Evolutionary conservation across 2,329 filamentous ascomycete genomes (phyloP), one percentile per base, ranked within the genome.

Genomic region (Penicillium sp.): DNA sequence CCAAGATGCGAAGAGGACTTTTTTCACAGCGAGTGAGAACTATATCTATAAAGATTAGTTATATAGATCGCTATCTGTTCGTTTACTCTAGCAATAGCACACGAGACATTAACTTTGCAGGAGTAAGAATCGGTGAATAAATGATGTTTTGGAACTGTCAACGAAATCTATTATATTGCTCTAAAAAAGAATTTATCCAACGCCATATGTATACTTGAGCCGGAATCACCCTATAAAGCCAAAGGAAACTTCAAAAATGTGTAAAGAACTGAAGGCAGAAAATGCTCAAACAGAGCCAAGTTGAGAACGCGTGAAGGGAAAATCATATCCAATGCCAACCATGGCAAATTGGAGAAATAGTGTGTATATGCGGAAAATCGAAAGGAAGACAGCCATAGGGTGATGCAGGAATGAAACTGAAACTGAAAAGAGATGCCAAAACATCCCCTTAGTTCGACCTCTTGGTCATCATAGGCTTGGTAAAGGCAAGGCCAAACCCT

Each of bases 401-500:
- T 28, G 39, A 43, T 28, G 13, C 9, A 3, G 37, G 7, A 43
- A 43, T 5, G 19, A 19, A 11, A 26, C 5, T 43, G n/a, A 43
- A 43, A 28, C n/a, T 23, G 5, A 28, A 28, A 9, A 23, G 14
- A 18, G 39, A 28, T 10, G 5, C n/a, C 8, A 14, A 11, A 14
- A 4, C 8, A 43, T 43, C 26, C 19, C 28, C 11, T 53, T 33
- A 48, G 14, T 48, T 33, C n/a, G 37, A 21, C 23, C 36, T 24
- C 42, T 53, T 53, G 36, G 56, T 54, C 36, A 59, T 50, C 19
- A 56, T 56, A 10, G 54, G 42, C 39, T 62, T 60, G 31, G 45
- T 60, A 40, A 58, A 64, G 10, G 60, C 61, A 6, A 64, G 48
- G 10, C 48, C 39, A 24, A 64, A 62, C 3, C 61, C 61, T 23